Percentiles rank a stretch among this genome's conserved stretches.
Evolutionary conservation across 2,329 filamentous ascomycete genomes (phyloP).

Genomic region (Aureobasidium sp.): DNA sequence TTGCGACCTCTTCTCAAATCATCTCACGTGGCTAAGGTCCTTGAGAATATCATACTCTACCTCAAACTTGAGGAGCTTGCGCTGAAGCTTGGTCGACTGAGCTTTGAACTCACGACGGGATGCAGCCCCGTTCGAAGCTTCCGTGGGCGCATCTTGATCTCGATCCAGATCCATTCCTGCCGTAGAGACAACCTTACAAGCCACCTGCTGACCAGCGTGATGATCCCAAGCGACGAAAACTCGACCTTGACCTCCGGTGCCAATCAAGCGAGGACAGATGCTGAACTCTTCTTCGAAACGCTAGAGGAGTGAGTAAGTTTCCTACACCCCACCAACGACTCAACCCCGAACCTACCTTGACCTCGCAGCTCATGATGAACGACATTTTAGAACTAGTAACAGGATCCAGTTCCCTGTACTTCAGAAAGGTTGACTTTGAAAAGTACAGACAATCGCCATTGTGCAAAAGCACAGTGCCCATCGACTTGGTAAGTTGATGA

Average conservation of each 20-base stretch:
- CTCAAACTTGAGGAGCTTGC: slow-evolving; percentile 2
- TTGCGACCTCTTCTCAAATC: neutral
- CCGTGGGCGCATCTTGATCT: neutral
- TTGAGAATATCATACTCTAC: slow-evolving; percentile 36
- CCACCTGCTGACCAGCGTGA: slow-evolving; percentile 52
- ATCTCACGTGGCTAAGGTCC: slow-evolving; percentile 45
- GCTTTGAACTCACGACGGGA: neutral
- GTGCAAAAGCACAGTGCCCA: slow-evolving; percentile 37
- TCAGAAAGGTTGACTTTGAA: slow-evolving; percentile 22
- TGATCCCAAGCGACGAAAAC: slow-evolving; percentile 51
- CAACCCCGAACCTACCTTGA: slow-evolving; percentile 16
- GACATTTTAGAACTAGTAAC: neutral
- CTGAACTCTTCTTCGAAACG: slow-evolving; percentile 43
- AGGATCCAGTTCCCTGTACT: neutral
- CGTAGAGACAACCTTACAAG: slow-evolving; percentile 60
- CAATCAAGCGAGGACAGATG: slow-evolving; percentile 46
- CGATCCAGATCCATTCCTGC: neutral
- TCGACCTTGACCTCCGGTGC: slow-evolving; percentile 46
- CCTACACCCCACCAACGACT: neutral
- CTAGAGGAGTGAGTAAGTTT: slow-evolving; percentile 19
- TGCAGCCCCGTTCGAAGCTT: neutral
- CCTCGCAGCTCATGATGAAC: neutral
- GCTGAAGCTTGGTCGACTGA: neutral
- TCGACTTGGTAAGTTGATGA: slow-evolving; percentile 23
- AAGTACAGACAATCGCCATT: slow-evolving; percentile 37